phyloP scores from a whole-genome alignment of 2,329 filamentous ascomycete species.

The Diaporthe australafricana region DNA sequence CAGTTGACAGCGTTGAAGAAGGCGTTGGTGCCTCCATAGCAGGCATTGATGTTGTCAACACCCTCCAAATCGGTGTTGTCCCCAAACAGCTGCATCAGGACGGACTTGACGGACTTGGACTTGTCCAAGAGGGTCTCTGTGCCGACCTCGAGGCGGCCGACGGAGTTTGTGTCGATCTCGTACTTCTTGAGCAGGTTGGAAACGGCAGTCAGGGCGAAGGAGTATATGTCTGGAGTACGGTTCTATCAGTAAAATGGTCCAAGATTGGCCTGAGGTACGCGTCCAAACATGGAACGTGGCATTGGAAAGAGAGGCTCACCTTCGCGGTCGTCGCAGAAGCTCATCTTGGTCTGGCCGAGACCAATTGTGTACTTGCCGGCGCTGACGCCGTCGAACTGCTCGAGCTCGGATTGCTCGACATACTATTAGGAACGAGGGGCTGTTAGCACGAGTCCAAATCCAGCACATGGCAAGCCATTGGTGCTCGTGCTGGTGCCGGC shows the following conservation, averaged over 20 bases:
- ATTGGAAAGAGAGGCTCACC: slow-evolving; percentile 61
- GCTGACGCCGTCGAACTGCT: slow-evolving; percentile 87
- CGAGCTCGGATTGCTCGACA: slow-evolving; percentile 84
- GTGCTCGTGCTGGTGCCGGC: not conserved
- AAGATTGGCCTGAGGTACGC: no score
- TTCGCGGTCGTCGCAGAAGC: slow-evolving; percentile 91
- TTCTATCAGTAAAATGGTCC: slow-evolving; percentile 21
- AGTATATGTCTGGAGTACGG: slow-evolving; percentile 82
- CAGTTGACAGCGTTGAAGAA: slow-evolving; percentile 87
- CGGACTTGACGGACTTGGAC: slow-evolving; percentile 91
- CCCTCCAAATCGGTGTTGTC: slow-evolving; percentile 88
- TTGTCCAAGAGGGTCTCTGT: slow-evolving; percentile 90
- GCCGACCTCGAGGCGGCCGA: slow-evolving; percentile 86
- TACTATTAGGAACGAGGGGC: slow-evolving; percentile 65
- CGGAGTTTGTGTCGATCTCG: slow-evolving; percentile 80
- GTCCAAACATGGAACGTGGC: not conserved
- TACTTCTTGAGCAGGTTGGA: slow-evolving; percentile 86
- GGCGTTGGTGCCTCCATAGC: slow-evolving; percentile 88
- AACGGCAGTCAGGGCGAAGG: slow-evolving; percentile 81
- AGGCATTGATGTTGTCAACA: slow-evolving; percentile 85
- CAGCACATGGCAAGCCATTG: not conserved
- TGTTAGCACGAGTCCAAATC: slow-evolving; percentile 13
- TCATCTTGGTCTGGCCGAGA: slow-evolving; percentile 91
- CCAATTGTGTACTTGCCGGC: slow-evolving; percentile 91
- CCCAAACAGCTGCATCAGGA: slow-evolving; percentile 87